Percentiles rank a stretch among this genome's conserved stretches.
Conservation (phyloP, 441 rosid genomes). For the Populus hybrid region DNA sequence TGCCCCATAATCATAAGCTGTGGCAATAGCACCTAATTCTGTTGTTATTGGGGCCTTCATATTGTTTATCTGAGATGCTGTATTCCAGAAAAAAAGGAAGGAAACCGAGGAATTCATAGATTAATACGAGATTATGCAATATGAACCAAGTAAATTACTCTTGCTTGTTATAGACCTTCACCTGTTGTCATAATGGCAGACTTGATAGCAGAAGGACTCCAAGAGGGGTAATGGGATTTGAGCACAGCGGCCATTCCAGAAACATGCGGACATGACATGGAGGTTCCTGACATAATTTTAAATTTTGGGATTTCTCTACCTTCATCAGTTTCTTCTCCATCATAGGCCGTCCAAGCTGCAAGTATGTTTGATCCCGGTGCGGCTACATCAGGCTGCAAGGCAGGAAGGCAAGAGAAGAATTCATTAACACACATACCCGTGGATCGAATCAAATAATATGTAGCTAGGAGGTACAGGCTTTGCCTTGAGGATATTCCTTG, state of each 20-base stretch:
- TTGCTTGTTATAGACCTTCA: constrained; percentile 11
- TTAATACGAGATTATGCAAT: neutral
- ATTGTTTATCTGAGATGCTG: constrained; percentile 71
- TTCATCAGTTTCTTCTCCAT: constrained; percentile 25
- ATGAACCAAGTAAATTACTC: neutral
- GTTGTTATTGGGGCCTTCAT: constrained; percentile 46
- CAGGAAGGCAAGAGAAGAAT: neutral
- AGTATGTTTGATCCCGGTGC: constrained; percentile 80
- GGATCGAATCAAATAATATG: neutral
- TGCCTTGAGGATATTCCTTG: constrained; percentile 74
- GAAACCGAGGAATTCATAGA: neutral
- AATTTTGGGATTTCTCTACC: constrained; percentile 48
- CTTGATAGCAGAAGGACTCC: constrained; percentile 60
- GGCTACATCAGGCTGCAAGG: constrained; percentile 69
- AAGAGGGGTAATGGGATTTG: constrained; percentile 56
- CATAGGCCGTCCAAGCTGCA: constrained; percentile 80
- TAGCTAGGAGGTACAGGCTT: neutral
- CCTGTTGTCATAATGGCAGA: constrained; percentile 82
- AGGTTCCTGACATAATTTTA: constrained; percentile 73
- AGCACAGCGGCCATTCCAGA: constrained; percentile 58
- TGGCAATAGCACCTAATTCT: constrained; percentile 50
- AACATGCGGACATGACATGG: constrained; percentile 86
- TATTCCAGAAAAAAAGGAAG: neutral
- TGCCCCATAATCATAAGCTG: constrained; percentile 65
- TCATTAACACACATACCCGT: neutral